These are phyloP conservation scores for Talaromyces atroroseus DNA, from an alignment of 2,329 filamentous ascomycete species.

Conservation along the genomic window DNA sequence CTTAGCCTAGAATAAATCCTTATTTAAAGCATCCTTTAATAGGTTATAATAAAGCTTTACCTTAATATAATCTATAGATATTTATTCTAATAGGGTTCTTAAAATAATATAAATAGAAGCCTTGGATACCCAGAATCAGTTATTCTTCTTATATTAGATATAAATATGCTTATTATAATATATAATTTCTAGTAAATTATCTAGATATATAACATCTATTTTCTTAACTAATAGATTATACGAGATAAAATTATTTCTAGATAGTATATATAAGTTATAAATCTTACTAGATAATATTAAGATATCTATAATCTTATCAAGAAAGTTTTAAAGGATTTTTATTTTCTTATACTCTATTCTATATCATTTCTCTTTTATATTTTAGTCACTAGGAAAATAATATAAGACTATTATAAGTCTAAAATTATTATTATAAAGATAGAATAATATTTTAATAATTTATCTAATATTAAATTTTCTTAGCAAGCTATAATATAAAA, in stretches of 20 bases:
- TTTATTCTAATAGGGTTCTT: slow-evolving; percentile 72
- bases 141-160: slow-evolving; percentile 97
- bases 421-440: slow-evolving; percentile 82
- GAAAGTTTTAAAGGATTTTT: slow-evolving; percentile 69
- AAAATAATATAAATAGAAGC: slow-evolving; percentile 79
- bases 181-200: slow-evolving; percentile 71
- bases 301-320: slow-evolving; percentile 64
- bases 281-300: slow-evolving; percentile 56
- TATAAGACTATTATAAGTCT: slow-evolving; percentile 77
- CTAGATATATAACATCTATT: slow-evolving; percentile 72
- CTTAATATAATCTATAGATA: slow-evolving; percentile 72
- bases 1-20: slow-evolving; percentile 95
- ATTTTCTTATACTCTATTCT: slow-evolving; percentile 88
- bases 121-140: slow-evolving; percentile 96
- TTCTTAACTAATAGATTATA: slow-evolving; percentile 91
- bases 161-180: slow-evolving; percentile 75
- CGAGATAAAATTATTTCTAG: slow-evolving; percentile 93
- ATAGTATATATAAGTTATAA: slow-evolving; percentile 73
- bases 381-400: slow-evolving; percentile 76
- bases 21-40: slow-evolving; percentile 81
- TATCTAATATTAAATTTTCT: slow-evolving; percentile 72
- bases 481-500: slow-evolving; percentile 70
- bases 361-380: slow-evolving; percentile 93
- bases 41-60: slow-evolving; percentile 76
- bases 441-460: slow-evolving; percentile 68